phyloP scores from a whole-genome alignment of 768 basidiomycete species.

The Auriscalpium orientale region DNA sequence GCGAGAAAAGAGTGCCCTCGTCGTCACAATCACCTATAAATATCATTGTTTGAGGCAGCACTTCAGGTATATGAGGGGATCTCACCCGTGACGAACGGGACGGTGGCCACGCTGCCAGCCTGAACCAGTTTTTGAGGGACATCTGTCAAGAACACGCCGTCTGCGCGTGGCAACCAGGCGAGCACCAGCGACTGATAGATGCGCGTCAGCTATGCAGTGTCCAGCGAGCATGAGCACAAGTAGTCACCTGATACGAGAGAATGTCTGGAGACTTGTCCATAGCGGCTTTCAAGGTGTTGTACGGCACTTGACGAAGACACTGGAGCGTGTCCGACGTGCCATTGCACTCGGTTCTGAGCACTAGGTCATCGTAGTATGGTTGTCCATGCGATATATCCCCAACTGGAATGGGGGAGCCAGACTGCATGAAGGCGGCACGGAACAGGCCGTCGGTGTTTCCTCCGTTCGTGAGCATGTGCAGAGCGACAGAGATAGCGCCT shows the following conservation, averaged over 20 bases:
- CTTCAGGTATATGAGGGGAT: background rate
- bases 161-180: conserved; percentile 32
- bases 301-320: conserved; percentile 34
- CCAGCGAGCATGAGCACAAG: background rate
- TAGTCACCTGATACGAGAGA: conserved; percentile 23
- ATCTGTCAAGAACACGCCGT: conserved; percentile 30
- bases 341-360: conserved; percentile 28
- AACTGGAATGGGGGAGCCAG: conserved; percentile 18
- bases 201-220: background rate
- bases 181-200: conserved; percentile 19
- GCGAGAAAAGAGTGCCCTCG: conserved; percentile 19
- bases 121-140: conserved; percentile 25
- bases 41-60: conserved; percentile 8
- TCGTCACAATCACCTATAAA: conserved; percentile 23
- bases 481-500: conserved; percentile 27
- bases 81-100: conserved; percentile 11
- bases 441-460: conserved; percentile 18
- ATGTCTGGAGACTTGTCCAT: conserved; percentile 24
- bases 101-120: conserved; percentile 27
- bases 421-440: conserved; percentile 20
- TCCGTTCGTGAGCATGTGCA: conserved; percentile 22
- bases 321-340: conserved; percentile 28
- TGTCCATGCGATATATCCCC: conserved; percentile 19
- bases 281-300: conserved; percentile 22
- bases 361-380: conserved; percentile 33